phyloP scores from a whole-genome alignment of 768 basidiomycete species.

The Kwoniella heveanensis region DNA sequence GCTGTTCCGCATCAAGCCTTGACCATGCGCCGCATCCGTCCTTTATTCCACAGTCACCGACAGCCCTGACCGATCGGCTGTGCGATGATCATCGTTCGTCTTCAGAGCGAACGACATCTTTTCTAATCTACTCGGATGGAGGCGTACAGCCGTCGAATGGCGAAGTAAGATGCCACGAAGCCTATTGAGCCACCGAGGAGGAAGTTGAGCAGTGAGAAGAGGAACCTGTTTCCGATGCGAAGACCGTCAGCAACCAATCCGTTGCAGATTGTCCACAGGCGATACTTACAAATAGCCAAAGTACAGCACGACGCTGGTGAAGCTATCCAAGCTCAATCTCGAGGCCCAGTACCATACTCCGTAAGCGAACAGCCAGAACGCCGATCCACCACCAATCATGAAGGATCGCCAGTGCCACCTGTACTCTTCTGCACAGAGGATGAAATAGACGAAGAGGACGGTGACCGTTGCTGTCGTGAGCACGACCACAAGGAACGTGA shows the following conservation, averaged over 20 bases:
- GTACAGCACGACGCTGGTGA: constrained; percentile 79
- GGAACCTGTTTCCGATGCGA: constrained; percentile 55
- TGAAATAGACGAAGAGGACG: constrained; percentile 70
- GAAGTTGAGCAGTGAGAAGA: constrained; percentile 82
- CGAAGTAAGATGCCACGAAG: constrained; percentile 88
- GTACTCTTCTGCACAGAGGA: constrained; percentile 91
- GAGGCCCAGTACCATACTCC: constrained; percentile 73
- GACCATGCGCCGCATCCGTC: too few species aligned
- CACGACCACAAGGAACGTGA: constrained; percentile 78
- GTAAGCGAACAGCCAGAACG: constrained; percentile 86
- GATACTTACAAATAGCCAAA: constrained; percentile 72
- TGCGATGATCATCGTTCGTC: too few species aligned
- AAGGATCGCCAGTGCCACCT: constrained; percentile 98
- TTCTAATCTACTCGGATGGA: constrained; percentile 53
- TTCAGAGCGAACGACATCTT: too few species aligned
- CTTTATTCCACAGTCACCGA: too few species aligned
- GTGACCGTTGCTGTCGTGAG: constrained; percentile 89
- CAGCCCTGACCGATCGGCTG: too few species aligned
- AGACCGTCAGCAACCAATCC: neutral
- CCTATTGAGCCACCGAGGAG: constrained; percentile 88
- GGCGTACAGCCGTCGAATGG: constrained; percentile 78
- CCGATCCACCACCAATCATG: constrained; percentile 85
- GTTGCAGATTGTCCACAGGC: neutral
- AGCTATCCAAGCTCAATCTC: constrained; percentile 78
- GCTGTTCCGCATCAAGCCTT: too few species aligned